Base-by-base conservation (phyloP, 2,329 filamentous ascomycete genomes). In the Grosmannia huntii region DNA sequence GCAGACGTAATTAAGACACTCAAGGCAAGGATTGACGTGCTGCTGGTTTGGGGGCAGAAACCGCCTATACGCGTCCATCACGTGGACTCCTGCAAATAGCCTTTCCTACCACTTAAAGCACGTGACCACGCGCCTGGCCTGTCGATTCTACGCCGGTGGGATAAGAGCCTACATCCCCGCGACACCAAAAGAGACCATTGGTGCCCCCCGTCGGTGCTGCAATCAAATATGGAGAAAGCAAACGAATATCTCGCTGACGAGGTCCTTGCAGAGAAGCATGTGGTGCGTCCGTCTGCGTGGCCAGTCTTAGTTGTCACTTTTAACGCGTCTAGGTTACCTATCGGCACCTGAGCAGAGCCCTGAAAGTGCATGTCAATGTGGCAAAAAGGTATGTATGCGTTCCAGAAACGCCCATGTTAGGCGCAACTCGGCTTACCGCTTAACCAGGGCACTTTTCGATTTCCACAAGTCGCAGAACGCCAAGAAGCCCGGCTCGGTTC, bases 361-460 rank as follows among this genome's bases (percentile, higher is more conserved):
- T 96, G 57, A 87, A 90, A 66, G 80, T 96, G 51, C 87, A 96
- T 69, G 86, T 88, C 69, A 94, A 95, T 68, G 76, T 81, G 50
- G 94, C 94, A 14, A 99, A 99, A 72, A 85, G 91, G 91, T 95
- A 74, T 63, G 81, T 70, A 10, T 6, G 10, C 7, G 19, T 21
- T 12, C 5, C 27, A n/a, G n/a, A 25, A 36, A 25, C 27, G 27
- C 1, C 16, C 2, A 7, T 44, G 4, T 44, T 6, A 23, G 4
- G 16, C 27, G 4, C 12, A 31, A 5, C 23, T 9, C 12, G 9
- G 36, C 60, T 62, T 12, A 67, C 56, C 23, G 2, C 38, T 4
- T 9, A 11, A 44, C 27, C 21, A 56, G 86, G 70, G 95, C 94
- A 81, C 82, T 91, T 19, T 95, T 83, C 71, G 88, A 95, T 36